phyloP scores from a whole-genome alignment of 345 rosid species.

The Rhodamnia rubescens region DNA sequence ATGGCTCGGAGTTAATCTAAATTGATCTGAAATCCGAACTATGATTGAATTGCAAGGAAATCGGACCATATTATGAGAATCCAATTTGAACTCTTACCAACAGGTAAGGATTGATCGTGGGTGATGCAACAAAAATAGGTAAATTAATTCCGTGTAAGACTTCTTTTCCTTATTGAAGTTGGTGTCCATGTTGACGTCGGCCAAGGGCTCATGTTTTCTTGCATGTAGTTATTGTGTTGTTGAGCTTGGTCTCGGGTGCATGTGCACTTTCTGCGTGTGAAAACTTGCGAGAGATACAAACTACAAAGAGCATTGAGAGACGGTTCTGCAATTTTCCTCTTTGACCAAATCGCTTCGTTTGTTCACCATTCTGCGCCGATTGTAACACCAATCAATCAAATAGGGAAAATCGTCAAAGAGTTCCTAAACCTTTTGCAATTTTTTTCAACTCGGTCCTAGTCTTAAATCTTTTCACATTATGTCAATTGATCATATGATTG shows the following conservation, averaged over 20 bases:
- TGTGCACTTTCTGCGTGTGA: not conserved
- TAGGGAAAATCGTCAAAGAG: no score
- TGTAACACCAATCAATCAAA: not conserved
- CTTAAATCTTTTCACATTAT: no score
- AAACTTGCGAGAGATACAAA: not conserved
- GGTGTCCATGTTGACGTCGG: not conserved
- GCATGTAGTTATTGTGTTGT: not conserved
- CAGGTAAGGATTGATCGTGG: not conserved
- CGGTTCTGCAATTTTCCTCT: not conserved
- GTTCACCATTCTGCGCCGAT: not conserved
- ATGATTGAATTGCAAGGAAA: not conserved
- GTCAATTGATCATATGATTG: no score
- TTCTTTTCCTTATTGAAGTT: not conserved
- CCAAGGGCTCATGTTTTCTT: not conserved
- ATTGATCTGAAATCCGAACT: not conserved
- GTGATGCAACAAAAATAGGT: not conserved
- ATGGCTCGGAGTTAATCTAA: not conserved
- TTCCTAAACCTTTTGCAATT: no score
- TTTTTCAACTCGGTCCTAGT: no score
- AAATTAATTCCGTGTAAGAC: not conserved
- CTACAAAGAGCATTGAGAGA: not conserved
- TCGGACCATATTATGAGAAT: not conserved
- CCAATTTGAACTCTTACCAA: not conserved
- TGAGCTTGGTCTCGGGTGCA: not conserved
- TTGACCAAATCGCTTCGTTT: not conserved